Evolutionary conservation across 2,329 filamentous ascomycete species (phyloP), one percentile per base, ranked within the genome.

Genomic region (Penicillium hordei): DNA sequence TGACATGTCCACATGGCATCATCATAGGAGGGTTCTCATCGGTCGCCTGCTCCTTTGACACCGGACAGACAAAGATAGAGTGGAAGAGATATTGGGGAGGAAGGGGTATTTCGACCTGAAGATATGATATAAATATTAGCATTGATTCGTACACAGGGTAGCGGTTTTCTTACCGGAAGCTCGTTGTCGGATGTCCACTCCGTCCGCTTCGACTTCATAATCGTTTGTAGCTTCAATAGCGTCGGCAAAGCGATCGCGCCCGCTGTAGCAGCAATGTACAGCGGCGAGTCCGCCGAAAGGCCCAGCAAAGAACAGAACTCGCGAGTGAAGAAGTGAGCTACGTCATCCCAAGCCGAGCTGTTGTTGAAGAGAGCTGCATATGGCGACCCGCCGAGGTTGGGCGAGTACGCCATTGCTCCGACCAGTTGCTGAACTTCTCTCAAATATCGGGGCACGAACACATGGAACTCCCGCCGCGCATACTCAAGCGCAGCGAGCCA

Each of bases 31-130:
- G 94, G 73, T 99, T 99, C 25, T 83, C 78, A 69, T 96, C 92
- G 0, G 93, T 99, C 0, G 90, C 92, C 75, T 99, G 94, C 72
- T 97, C 94, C 74, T 97, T 97, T 68, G 89, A 93, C 5, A 99
- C 94, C 0, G 94, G 94, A 70, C 94, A 99, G 42, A 99, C 94
- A 72, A 99, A 99, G 70, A 99, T 97, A 55, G 90, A 90, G 75
- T 99, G 94, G 79, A 96, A 99, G 52, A 84, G 80, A 70, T 87
- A 89, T 6, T 81, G 80, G 2, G 82, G 82, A 3, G 86, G 86
- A 4, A 89, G 76, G 0, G 86, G 83, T 17, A 87, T 87, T 73
- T 89, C 86, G 43, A 88, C 83, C 81, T 83, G 54, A 31, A 10
- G 19, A 33, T 60, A 23, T 12, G 19, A 33, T 60, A 23, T 12